phyloP scores from a whole-genome alignment of 2,329 filamentous ascomycete genomes.

The Meredithiella fracta region DNA sequence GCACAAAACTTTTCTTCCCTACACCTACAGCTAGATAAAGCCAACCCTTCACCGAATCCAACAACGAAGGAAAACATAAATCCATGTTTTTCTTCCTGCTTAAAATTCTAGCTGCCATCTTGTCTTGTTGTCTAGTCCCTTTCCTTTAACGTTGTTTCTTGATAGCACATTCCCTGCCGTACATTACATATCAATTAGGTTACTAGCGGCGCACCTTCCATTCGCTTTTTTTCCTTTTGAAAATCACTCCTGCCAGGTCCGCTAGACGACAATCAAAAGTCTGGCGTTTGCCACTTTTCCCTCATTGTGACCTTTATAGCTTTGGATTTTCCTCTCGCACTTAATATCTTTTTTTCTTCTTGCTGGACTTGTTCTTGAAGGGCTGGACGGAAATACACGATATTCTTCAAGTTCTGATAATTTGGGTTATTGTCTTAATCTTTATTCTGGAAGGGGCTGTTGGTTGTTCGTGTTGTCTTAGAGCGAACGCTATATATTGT shows the following conservation, averaged over 20 bases:
- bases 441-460: neutral
- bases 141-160: no score
- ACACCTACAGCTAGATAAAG: neutral
- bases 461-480: neutral
- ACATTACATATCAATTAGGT: no score
- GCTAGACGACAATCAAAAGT: constrained; percentile 2
- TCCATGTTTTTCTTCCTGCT: neutral
- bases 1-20: no score
- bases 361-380: no score
- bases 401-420: no score
- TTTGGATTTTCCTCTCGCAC: neutral
- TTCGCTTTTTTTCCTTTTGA: neutral
- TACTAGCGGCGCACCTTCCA: neutral
- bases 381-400: no score
- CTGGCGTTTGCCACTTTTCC: constrained; percentile 3
- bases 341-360: neutral
- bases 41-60: no score
- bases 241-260: neutral
- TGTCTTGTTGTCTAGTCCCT: no score
- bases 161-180: neutral
- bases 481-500: neutral
- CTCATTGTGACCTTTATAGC: neutral
- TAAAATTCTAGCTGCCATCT: neutral
- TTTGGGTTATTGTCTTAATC: no score
- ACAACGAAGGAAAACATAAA: neutral